A percentile compares a stretch with the other conserved stretches of the same genome.
phyloP scores from a whole-genome alignment of 805 yeast genomes.

The Komagataella ulmi region DNA sequence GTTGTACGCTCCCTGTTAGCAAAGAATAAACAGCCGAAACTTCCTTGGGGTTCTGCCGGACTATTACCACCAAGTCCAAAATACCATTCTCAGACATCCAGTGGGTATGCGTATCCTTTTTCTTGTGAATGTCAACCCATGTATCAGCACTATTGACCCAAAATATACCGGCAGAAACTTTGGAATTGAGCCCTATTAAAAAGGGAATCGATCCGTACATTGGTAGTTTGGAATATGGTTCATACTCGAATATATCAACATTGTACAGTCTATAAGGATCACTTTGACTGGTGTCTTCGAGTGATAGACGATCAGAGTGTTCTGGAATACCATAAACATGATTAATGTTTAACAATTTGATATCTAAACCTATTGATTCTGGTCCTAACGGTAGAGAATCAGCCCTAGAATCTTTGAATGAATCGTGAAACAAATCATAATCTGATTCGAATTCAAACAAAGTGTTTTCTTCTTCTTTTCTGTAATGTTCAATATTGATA shows the following conservation, averaged over 20 bases:
- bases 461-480: constrained; percentile 29
- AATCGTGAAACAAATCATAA: constrained; percentile 57
- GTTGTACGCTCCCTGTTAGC: constrained; percentile 56
- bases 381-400: constrained; percentile 78
- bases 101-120: constrained; percentile 33
- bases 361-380: constrained; percentile 76
- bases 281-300: constrained; percentile 49
- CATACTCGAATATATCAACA: constrained; percentile 93
- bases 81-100: constrained; percentile 93
- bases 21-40: constrained; percentile 49
- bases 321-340: constrained; percentile 93
- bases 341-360: constrained; percentile 43
- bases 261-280: constrained; percentile 85
- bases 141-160: constrained; percentile 95
- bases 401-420: constrained; percentile 47
- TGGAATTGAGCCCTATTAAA: constrained; percentile 53
- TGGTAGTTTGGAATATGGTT: constrained; percentile 66
- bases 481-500: constrained; percentile 73
- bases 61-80: constrained; percentile 63
- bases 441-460: constrained; percentile 20
- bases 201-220: constrained; percentile 96
- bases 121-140: constrained; percentile 56
- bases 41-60: constrained; percentile 34
- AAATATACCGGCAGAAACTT: constrained; percentile 58
- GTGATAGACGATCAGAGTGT: constrained; percentile 71